phyloP scores from a whole-genome alignment of 345 rosid species.

The Bruguiera gymnorhiza region DNA sequence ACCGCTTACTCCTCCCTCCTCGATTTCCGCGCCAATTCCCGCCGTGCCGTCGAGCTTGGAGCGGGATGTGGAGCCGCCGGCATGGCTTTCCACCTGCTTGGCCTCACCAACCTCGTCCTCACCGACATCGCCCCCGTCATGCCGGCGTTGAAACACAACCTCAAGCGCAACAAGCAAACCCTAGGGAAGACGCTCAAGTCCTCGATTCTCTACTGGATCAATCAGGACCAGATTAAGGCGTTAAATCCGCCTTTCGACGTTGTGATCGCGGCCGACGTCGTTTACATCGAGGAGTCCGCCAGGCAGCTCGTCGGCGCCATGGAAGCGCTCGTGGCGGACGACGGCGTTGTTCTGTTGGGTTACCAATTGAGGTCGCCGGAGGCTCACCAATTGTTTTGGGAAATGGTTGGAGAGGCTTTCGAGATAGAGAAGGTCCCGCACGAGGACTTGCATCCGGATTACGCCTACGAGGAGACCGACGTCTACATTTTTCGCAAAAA shows the following conservation, averaged over 20 bases:
- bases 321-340: constrained; percentile 62
- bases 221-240: constrained; percentile 53
- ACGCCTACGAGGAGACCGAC: constrained; percentile 73
- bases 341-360: constrained; percentile 69
- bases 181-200: constrained; percentile 57
- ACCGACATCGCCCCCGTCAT: constrained; percentile 86
- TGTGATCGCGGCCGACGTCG: constrained; percentile 85
- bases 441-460: constrained; percentile 78
- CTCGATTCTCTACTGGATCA: constrained; percentile 66
- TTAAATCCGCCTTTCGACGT: constrained; percentile 72
- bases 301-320: constrained; percentile 59
- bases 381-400: constrained; percentile 84
- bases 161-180: constrained; percentile 77
- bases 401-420: constrained; percentile 56
- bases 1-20: constrained; percentile 54
- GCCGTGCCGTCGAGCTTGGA: constrained; percentile 72
- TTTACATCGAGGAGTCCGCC: constrained; percentile 73
- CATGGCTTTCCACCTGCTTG: constrained; percentile 78
- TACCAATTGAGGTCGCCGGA: constrained; percentile 88
- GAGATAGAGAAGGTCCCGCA: constrained; percentile 73
- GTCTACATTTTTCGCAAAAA: constrained; percentile 74
- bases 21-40: constrained; percentile 46
- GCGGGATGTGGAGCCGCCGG: constrained; percentile 89
- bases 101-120: constrained; percentile 68
- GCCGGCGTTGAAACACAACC: constrained; percentile 90